Conservation (phyloP, 257 asterid species). For the Lantana camara region DNA sequence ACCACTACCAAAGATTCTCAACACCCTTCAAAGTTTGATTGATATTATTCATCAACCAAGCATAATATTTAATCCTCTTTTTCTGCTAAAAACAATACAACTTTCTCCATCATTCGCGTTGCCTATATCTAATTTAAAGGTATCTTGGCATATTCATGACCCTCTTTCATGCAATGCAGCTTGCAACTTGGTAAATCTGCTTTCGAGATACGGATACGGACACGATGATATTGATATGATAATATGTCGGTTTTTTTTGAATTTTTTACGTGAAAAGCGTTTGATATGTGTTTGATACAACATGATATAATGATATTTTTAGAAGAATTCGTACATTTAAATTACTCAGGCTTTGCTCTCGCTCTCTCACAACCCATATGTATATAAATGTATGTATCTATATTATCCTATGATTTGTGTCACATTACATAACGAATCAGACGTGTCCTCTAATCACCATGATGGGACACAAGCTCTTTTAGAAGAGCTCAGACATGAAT, state of each 20-base stretch:
- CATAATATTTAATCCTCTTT: neutral
- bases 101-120: neutral
- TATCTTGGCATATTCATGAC: neutral
- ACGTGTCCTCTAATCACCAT: neutral
- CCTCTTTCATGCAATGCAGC: neutral
- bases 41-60: neutral
- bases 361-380: no score
- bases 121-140: no score
- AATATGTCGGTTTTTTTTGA: no score
- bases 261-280: no score
- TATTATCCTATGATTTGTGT: no score
- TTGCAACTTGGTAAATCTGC: neutral
- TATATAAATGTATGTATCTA: no score
- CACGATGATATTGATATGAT: no score
- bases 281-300: no score
- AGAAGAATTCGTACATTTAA: no score
- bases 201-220: no score
- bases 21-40: neutral
- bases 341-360: no score
- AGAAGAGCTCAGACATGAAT: neutral
- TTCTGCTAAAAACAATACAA: neutral
- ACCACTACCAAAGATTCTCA: neutral
- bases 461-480: neutral
- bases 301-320: no score
- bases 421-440: neutral